Evolutionary conservation across 306 rosid species (phyloP).

Genomic region (Rubus idaeus): DNA sequence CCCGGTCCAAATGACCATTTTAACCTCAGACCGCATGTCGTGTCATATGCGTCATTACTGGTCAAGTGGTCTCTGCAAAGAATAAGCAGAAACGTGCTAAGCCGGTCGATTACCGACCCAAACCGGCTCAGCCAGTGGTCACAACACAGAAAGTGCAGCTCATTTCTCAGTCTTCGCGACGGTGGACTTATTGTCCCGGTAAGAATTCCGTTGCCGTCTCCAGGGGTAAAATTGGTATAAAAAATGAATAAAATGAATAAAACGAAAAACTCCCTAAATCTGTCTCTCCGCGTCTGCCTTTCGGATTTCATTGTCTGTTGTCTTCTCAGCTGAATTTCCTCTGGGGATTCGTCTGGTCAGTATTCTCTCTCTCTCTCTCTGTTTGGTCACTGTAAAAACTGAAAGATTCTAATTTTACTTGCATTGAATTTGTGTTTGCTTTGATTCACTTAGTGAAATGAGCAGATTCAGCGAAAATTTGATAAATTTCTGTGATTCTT

Average conservation of each 20-base stretch:
- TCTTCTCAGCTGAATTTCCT: slow-evolving; percentile 17
- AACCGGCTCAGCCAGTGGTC: not conserved
- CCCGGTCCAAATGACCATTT: not conserved
- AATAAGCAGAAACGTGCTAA: not conserved
- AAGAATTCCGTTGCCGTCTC: not conserved
- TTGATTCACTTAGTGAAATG: not conserved
- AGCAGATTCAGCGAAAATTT: not conserved
- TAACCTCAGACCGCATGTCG: not conserved
- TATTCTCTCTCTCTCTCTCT: slow-evolving; percentile 17
- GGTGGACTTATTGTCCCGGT: slow-evolving; percentile 5
- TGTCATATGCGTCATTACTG: not conserved
- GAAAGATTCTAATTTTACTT: not conserved
- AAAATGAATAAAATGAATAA: not conserved
- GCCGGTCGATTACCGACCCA: not conserved
- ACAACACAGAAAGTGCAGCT: not conserved
- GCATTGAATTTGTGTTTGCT: not conserved
- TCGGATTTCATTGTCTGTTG: slow-evolving; percentile 11
- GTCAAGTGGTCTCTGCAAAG: not conserved
- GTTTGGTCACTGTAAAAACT: slow-evolving; percentile 8
- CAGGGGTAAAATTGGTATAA: slow-evolving; percentile 36
- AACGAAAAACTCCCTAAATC: not conserved
- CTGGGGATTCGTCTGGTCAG: slow-evolving; percentile 32
- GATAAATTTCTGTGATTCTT: not conserved
- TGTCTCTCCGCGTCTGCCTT: not conserved
- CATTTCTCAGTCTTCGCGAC: not conserved